Percentiles rank a stretch among this genome's conserved stretches.
Evolutionary conservation across 148 eudicot genomes (phyloP).

Genomic region (Chenopodium album): DNA sequence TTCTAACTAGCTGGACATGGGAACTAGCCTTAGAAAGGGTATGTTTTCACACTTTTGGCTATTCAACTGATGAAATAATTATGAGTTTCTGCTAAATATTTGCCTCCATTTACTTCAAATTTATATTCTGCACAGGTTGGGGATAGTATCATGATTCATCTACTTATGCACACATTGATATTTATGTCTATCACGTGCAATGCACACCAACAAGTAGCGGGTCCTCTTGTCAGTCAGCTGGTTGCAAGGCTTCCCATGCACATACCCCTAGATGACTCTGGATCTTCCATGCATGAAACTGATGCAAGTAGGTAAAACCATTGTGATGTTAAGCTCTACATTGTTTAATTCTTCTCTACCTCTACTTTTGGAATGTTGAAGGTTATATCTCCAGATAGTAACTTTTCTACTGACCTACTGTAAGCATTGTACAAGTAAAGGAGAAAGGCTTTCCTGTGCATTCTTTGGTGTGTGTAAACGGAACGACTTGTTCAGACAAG

Average conservation of each 20-base stretch:
- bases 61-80: not conserved
- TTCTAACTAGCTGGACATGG: conserved; percentile 63
- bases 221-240: conserved; percentile 47
- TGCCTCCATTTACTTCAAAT: not conserved
- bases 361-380: conserved; percentile 11
- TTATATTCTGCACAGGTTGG: conserved; percentile 58
- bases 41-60: conserved; percentile 21
- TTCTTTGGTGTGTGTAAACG: not conserved
- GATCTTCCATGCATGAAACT: conserved; percentile 15
- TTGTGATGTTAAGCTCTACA: not conserved
- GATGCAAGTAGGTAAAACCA: conserved; percentile 37
- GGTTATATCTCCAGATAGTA: not conserved
- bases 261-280: conserved; percentile 20
- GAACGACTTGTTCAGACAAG: not conserved
- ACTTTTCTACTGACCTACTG: not conserved
- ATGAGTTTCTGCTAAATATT: not conserved
- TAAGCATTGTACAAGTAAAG: not conserved
- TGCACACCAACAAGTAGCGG: conserved; percentile 70
- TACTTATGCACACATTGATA: conserved; percentile 57
- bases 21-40: conserved; percentile 55
- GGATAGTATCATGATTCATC: conserved; percentile 66
- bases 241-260: conserved; percentile 27
- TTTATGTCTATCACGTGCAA: conserved; percentile 58
- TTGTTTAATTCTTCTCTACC: not conserved
- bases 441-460: not conserved